Evolutionary conservation across 768 basidiomycete genomes (phyloP).

Genomic region (Austroboletus eburneus): DNA sequence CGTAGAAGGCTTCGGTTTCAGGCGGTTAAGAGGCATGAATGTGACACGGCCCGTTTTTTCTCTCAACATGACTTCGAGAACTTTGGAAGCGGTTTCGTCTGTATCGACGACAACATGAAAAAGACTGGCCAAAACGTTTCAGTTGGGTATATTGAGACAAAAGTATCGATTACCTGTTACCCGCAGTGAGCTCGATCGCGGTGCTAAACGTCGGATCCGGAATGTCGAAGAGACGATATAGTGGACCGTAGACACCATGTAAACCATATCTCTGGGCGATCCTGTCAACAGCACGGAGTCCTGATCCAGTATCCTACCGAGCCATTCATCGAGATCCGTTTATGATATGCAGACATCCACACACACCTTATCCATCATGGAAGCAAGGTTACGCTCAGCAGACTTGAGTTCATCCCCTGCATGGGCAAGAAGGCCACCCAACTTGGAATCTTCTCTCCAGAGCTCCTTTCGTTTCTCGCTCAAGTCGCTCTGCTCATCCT

Average conservation of each 20-base stretch:
- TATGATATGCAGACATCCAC: neutral
- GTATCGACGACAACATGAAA: conserved; percentile 98
- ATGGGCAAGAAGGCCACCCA: conserved; percentile 70
- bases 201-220: conserved; percentile 85
- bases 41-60: conserved; percentile 95
- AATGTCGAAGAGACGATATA: conserved; percentile 92
- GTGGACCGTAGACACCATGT: conserved; percentile 86
- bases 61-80: conserved; percentile 91
- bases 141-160: neutral
- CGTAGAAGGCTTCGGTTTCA: conserved; percentile 68
- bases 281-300: conserved; percentile 79
- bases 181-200: conserved; percentile 92
- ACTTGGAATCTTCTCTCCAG: conserved; percentile 92
- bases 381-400: conserved; percentile 72
- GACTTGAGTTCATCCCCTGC: conserved; percentile 77
- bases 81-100: conserved; percentile 87
- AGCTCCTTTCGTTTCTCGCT: conserved; percentile 84
- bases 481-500: conserved; percentile 64
- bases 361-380: conserved; percentile 93
- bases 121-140: conserved; percentile 40
- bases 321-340: neutral
- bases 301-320: conserved; percentile 83
- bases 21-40: conserved; percentile 96
- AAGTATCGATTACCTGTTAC: conserved; percentile 67
- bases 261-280: conserved; percentile 75